Percentiles rank a stretch among this genome's conserved stretches.
These are phyloP conservation scores for Gastrolobium bilobum DNA, from an alignment of 306 rosid genomes.

Conservation along the genomic window DNA sequence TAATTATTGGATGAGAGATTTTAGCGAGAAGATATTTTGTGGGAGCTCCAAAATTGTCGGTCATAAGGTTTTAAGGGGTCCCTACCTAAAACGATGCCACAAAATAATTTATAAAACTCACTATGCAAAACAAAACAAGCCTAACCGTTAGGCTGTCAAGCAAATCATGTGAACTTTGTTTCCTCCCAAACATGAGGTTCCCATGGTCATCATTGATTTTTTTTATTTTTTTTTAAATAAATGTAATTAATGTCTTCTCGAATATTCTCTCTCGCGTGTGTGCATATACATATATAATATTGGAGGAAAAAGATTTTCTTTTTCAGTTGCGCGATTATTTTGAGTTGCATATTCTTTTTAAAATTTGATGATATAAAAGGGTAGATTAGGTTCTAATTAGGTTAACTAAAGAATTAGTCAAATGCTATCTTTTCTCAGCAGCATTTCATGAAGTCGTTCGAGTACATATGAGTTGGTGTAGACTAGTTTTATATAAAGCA, in stretches of 20 bases:
- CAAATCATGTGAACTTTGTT: constrained; percentile 56
- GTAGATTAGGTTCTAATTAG: constrained; percentile 42
- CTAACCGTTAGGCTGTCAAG: constrained; percentile 46
- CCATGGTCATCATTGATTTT: constrained; percentile 41
- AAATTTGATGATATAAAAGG: constrained; percentile 14
- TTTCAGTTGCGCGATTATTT: background rate
- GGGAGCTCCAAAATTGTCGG: constrained; percentile 45
- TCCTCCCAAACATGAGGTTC: constrained; percentile 46
- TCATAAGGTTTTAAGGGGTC: constrained; percentile 25
- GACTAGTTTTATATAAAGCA: constrained; percentile 3
- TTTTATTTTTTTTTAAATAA: background rate
- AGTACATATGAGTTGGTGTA: background rate
- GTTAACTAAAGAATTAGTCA: constrained; percentile 43
- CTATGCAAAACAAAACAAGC: constrained; percentile 40
- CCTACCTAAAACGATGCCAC: constrained; percentile 30
- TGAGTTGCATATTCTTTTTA: background rate
- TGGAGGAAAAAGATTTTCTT: background rate
- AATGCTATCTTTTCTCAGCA: background rate
- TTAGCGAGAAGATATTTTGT: constrained; percentile 39
- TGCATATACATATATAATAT: background rate
- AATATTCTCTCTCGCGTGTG: constrained; percentile 30
- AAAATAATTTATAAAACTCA: constrained; percentile 21
- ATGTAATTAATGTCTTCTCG: constrained; percentile 23
- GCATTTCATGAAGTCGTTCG: constrained; percentile 8
- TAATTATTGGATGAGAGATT: background rate